These are phyloP conservation scores for Fagus sylvatica DNA, from an alignment of 306 rosid species.

Conservation along the genomic window DNA sequence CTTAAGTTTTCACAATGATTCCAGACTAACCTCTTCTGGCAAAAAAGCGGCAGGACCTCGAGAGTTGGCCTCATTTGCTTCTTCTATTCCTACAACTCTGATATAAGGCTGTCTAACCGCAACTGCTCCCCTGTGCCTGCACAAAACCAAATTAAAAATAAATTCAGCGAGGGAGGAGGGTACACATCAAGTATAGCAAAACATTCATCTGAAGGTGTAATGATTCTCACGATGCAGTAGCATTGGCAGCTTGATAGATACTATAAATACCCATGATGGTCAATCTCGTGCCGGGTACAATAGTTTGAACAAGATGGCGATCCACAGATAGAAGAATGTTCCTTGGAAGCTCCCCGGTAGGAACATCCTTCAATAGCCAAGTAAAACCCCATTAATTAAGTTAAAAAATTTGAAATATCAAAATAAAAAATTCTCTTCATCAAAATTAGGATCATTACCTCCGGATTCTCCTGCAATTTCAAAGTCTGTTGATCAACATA, in stretches of 20 bases:
- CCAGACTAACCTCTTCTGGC: constrained; percentile 64
- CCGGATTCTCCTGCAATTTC: constrained; percentile 95
- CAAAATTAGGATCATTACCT: constrained; percentile 46
- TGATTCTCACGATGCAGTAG: constrained; percentile 64
- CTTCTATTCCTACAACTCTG: constrained; percentile 93
- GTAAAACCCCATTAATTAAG: constrained; percentile 14
- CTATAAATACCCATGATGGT: constrained; percentile 91
- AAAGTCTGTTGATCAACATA: constrained; percentile 97
- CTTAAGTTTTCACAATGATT: neutral
- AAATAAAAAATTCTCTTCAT: neutral
- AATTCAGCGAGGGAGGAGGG: neutral
- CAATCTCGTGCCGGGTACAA: constrained; percentile 96
- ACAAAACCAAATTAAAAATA: constrained; percentile 19
- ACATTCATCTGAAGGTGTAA: constrained; percentile 4
- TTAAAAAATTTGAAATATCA: neutral
- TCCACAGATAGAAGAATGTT: constrained; percentile 95
- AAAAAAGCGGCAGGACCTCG: constrained; percentile 70
- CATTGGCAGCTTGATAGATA: constrained; percentile 86
- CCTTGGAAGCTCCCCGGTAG: constrained; percentile 98
- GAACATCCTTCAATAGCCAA: constrained; percentile 77
- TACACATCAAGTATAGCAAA: constrained; percentile 11
- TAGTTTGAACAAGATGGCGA: constrained; percentile 91
- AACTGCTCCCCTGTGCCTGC: constrained; percentile 93
- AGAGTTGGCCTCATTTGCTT: constrained; percentile 69
- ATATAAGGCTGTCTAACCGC: constrained; percentile 97